Evolutionary conservation across 176 grass and related monocot genomes (phyloP).

Genomic region (Phoenix dactylifera): DNA sequence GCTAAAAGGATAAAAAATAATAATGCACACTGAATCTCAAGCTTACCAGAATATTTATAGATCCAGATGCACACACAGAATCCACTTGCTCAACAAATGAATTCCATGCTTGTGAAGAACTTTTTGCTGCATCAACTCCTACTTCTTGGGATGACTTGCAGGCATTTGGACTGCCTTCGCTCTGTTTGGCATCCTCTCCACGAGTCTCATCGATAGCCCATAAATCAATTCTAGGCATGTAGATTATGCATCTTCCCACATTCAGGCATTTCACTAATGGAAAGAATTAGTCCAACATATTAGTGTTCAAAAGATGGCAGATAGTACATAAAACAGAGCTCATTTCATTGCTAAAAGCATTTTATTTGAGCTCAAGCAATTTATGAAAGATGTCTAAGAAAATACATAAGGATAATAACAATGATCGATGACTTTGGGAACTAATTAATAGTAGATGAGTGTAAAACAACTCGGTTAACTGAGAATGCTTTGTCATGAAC

Average conservation of each 20-base stretch:
- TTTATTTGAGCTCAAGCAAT: too few relatives aligned
- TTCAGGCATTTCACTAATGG: conserved; percentile 66
- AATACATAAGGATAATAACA: too few relatives aligned
- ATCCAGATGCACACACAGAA: conserved; percentile 64
- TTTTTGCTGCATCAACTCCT: conserved; percentile 16
- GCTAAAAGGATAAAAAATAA: not conserved
- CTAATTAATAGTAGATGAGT: too few relatives aligned
- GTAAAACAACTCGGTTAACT: too few relatives aligned
- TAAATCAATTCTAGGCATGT: conserved; percentile 95
- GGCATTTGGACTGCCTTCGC: conserved; percentile 15
- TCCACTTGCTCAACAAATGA: conserved; percentile 76
- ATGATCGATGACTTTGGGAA: too few relatives aligned
- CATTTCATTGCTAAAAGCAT: too few relatives aligned
- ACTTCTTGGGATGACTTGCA: conserved; percentile 1
- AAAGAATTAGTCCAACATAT: not conserved
- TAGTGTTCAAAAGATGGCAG: too few relatives aligned
- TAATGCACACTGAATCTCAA: not conserved
- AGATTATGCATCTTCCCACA: conserved; percentile 76
- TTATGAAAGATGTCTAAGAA: too few relatives aligned
- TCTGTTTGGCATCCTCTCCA: conserved; percentile 26
- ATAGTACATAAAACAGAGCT: too few relatives aligned
- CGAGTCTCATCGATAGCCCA: conserved; percentile 60
- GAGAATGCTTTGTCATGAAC: too few relatives aligned
- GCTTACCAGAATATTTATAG: conserved; percentile 83
- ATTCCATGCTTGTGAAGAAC: conserved; percentile 76